Evolutionary conservation across 768 basidiomycete genomes (phyloP).

Genomic region (Kondoa malvinella): DNA sequence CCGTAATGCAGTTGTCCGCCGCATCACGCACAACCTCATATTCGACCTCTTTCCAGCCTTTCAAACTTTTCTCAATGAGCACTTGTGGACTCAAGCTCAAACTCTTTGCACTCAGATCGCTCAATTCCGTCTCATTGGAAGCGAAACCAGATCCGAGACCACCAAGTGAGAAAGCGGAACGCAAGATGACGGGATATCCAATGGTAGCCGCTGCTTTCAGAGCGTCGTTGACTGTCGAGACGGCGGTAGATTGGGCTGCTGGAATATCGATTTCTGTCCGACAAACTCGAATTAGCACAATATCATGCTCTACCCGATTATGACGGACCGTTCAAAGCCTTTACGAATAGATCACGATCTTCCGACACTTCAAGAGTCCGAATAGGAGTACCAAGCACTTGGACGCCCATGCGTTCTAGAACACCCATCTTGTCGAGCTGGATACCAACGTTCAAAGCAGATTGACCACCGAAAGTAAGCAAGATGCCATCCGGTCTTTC

Average conservation of each 20-base stretch:
- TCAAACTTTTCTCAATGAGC: slow-evolving; percentile 91
- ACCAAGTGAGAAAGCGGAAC: slow-evolving; percentile 84
- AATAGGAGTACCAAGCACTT: slow-evolving; percentile 88
- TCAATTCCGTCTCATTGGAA: slow-evolving; percentile 78
- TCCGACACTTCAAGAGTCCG: slow-evolving; percentile 89
- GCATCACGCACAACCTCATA: slow-evolving; percentile 97
- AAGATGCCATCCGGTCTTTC: slow-evolving; percentile 94
- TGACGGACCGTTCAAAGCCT: slow-evolving; percentile 74
- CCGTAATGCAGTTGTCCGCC: slow-evolving; percentile 95
- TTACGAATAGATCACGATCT: slow-evolving; percentile 85
- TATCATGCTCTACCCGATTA: not conserved
- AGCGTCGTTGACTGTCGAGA: slow-evolving; percentile 85
- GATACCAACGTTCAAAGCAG: slow-evolving; percentile 93
- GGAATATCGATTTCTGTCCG: slow-evolving; percentile 82
- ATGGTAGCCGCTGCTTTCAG: slow-evolving; percentile 76
- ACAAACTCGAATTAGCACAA: not conserved
- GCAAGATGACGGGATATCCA: slow-evolving; percentile 93
- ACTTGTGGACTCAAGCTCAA: slow-evolving; percentile 85
- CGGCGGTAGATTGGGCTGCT: slow-evolving; percentile 85
- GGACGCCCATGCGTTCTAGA: slow-evolving; percentile 74
- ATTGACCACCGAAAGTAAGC: slow-evolving; percentile 94
- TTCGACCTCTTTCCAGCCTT: slow-evolving; percentile 99
- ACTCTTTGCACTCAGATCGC: slow-evolving; percentile 80
- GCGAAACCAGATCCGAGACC: slow-evolving; percentile 98
- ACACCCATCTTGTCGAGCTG: slow-evolving; percentile 92